Evolutionary conservation across 2,329 filamentous ascomycete genomes (phyloP), one percentile per base, ranked within the genome.

Genomic region (Pseudogymnoascus sp.): DNA sequence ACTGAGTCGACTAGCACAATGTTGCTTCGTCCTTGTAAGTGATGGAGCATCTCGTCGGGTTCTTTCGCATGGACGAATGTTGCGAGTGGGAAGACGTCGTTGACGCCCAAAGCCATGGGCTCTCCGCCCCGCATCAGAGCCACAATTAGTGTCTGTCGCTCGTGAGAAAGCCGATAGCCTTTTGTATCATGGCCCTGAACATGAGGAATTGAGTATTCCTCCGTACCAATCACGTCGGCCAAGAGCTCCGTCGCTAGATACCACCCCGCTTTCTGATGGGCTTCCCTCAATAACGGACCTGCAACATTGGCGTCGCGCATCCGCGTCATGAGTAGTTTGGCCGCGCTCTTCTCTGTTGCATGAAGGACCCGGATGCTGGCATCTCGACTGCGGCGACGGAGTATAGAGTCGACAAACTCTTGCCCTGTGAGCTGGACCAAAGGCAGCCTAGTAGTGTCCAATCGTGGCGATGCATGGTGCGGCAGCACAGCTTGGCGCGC

Each of bases 61-160:
- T 58, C 4, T 1, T 66, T 69, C 2, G 75, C 75, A 60, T 85
- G 82, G 0, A 83, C 58, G 60, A 85, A 83, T 68, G 74, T 77
- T 3, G 83, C 81, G 0, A 62, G 63, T 0, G 79, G 80, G 4
- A 87, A 79, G 0, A 74, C 80, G 0, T 83, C 76, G 65, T 71
- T 82, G 52, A 88, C 74, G 0, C 84, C 84, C 1, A 79, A 69
- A 0, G 85, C 85, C 80, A 88, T 83, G 0, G 83, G 76, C 64
- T 86, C 83, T 7, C 84, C 84, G 1, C 80, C 83, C 7, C 83
- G 80, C 83, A 87, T 87, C n/a, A 87, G 64, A 0, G 83, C 75
- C 0, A 87, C 72, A 55, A 88, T 85, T 0, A 76, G 62, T 0
- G 82, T 87, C 7, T 73, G 60, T 1, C 72, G 6, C 67, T 87